A percentile compares a stretch with the other conserved stretches of the same genome.
phyloP scores from a whole-genome alignment of 2,329 filamentous ascomycete species.

The Pyrenophora tritici-repentis region DNA sequence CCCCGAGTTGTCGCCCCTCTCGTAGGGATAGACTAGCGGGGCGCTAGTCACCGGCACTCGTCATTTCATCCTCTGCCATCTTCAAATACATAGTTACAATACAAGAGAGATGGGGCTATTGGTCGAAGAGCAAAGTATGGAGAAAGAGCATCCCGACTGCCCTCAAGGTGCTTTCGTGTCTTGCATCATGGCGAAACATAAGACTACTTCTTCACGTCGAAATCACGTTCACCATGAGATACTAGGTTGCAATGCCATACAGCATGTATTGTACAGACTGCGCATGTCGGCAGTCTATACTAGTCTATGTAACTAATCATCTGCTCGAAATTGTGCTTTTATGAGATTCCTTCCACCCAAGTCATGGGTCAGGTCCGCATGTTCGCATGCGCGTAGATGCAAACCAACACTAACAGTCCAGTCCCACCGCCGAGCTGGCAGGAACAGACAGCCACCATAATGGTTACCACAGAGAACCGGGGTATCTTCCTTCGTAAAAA shows the following conservation, averaged over 20 bases:
- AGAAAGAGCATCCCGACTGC: too few species aligned
- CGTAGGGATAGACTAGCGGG: too few species aligned
- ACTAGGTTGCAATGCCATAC: slow-evolving; percentile 20
- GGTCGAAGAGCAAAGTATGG: too few species aligned
- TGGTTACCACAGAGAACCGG: slow-evolving; percentile 34
- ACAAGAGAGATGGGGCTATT: too few species aligned
- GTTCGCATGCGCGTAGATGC: slow-evolving; percentile 32
- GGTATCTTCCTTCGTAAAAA: slow-evolving; percentile 45
- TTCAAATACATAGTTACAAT: too few species aligned
- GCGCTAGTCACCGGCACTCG: too few species aligned
- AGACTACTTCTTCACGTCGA: not conserved
- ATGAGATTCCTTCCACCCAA: slow-evolving; percentile 45
- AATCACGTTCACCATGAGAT: not conserved
- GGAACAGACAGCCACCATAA: slow-evolving; percentile 29
- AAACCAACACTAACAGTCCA: slow-evolving; percentile 30
- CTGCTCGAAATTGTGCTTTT: slow-evolving; percentile 45
- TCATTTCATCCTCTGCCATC: too few species aligned
- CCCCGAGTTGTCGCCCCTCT: too few species aligned
- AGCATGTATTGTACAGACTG: slow-evolving; percentile 35
- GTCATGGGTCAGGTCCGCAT: slow-evolving; percentile 30
- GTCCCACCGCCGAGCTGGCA: slow-evolving; percentile 35
- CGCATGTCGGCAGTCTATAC: slow-evolving; percentile 25
- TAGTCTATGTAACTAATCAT: slow-evolving; percentile 44
- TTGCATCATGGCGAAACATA: not conserved
- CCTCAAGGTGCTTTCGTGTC: not conserved